Percentiles rank a stretch among this genome's conserved stretches.
phyloP scores from a whole-genome alignment of 257 asterid genomes.

The Vinca minor region DNA sequence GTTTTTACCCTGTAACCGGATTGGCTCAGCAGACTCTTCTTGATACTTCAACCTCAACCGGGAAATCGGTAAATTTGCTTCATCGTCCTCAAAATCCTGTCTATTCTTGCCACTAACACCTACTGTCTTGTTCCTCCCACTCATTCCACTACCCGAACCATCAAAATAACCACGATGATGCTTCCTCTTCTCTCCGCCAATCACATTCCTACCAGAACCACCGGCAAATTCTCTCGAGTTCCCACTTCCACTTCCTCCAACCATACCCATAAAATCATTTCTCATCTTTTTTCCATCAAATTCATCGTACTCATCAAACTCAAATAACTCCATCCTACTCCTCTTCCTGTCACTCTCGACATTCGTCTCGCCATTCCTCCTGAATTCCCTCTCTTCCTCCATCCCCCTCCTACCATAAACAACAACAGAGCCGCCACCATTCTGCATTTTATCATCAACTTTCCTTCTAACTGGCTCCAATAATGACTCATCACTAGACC shows the following conservation, averaged over 20 bases:
- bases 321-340: constrained; percentile 63
- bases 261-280: constrained; percentile 42
- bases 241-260: too few relatives aligned
- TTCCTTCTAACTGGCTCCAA: constrained; percentile 51
- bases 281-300: constrained; percentile 48
- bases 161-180: constrained; percentile 42
- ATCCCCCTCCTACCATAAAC: constrained; percentile 41
- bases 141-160: constrained; percentile 27
- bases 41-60: constrained; percentile 45
- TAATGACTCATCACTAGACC: constrained; percentile 58
- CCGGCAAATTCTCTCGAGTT: constrained; percentile 34
- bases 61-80: constrained; percentile 46
- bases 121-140: constrained; percentile 44
- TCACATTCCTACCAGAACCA: constrained; percentile 34
- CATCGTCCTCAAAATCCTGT: constrained; percentile 43
- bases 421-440: constrained; percentile 38
- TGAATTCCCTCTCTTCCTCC: constrained; percentile 29
- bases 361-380: constrained; percentile 33
- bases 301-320: constrained; percentile 68
- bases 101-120: constrained; percentile 29
- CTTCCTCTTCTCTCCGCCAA: constrained; percentile 44
- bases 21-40: constrained; percentile 44
- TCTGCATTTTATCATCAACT: constrained; percentile 32
- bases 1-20: constrained; percentile 89
- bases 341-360: constrained; percentile 51